Evolutionary conservation across 305 asterid genomes (phyloP), one percentile per base, ranked within the genome.

Genomic region (Fraxinus sp.): DNA sequence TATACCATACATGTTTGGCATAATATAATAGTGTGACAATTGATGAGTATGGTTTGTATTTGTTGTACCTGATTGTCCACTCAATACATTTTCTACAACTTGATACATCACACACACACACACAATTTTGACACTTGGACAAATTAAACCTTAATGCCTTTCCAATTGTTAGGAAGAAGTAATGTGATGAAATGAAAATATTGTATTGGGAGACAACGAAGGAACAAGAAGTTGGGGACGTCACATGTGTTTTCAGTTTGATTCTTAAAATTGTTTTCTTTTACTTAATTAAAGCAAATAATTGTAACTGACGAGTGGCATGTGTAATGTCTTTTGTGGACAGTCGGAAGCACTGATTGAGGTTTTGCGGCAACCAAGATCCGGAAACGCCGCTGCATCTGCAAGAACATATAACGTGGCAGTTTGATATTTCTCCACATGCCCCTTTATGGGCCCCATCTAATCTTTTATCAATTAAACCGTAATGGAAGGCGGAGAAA

Each of bases 281-380:
- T n/a, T 39, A 5, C 36, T 10, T n/a, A 16, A 1, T 26, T 26
- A 26, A 57, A 57, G 24, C 11, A 57, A n/a, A 18, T 57, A n/a
- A 55, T 55, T 52, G 33, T 7, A 5, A 18, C 24, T 64, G 77
- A 72, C 28, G 49, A 14, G 70, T 55, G 83, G 32, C 20, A 70
- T 71, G 84, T 22, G 75, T 49, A 77, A 81, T 80, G 82, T 74
- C 35, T 77, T 55, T 74, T 73, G 33, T 75, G 89, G 89, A 88
- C 95, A 94, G 98, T 95, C 97, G 32, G 98, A 91, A 79, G 83
- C 90, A 85, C 90, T 93, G 87, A 89, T 92, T 81, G 97, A 88
- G 87, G 89, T 93, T 78, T 90, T 93, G 86, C 88, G 98, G 93
- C 97, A 90, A 83, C 95, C 98, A 72, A 93, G 97, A 91, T 89